Evolutionary conservation across 2,329 filamentous ascomycete genomes (phyloP).

Genomic region (Bisporella sp.): DNA sequence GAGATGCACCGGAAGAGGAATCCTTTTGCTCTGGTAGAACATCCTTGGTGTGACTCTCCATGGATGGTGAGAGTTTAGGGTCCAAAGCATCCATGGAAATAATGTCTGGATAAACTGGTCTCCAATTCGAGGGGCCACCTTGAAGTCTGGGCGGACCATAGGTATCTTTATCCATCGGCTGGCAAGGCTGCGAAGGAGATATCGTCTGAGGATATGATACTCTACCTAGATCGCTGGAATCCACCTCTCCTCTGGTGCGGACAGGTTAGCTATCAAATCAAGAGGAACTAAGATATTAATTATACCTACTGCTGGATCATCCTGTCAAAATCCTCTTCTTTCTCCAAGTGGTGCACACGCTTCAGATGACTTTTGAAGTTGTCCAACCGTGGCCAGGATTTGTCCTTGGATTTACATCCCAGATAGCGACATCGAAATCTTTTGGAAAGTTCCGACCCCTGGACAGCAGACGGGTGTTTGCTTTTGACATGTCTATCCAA

Average conservation of each 20-base stretch:
- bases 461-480: conserved; percentile 50
- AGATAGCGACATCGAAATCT: conserved; percentile 53
- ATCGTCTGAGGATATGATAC: no score
- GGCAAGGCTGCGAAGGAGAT: no score
- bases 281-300: neutral
- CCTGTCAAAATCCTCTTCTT: conserved; percentile 33
- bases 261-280: no score
- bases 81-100: conserved; percentile 1
- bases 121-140: conserved; percentile 7
- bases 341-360: conserved; percentile 49
- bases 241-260: no score
- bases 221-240: no score
- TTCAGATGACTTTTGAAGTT: conserved; percentile 79
- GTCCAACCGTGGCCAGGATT: conserved; percentile 74
- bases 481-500: conserved; percentile 71
- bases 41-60: neutral
- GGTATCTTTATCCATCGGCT: no score
- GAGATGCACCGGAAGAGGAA: conserved; percentile 2
- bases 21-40: neutral
- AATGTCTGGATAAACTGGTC: conserved; percentile 13
- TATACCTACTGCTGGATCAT: conserved; percentile 40
- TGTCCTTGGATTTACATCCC: conserved; percentile 51
- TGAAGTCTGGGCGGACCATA: no score
- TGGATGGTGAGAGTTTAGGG: conserved; percentile 5
- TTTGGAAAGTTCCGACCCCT: conserved; percentile 38